phyloP scores from a whole-genome alignment of 2,329 filamentous ascomycete genomes.

The Microascus cirrosus region DNA sequence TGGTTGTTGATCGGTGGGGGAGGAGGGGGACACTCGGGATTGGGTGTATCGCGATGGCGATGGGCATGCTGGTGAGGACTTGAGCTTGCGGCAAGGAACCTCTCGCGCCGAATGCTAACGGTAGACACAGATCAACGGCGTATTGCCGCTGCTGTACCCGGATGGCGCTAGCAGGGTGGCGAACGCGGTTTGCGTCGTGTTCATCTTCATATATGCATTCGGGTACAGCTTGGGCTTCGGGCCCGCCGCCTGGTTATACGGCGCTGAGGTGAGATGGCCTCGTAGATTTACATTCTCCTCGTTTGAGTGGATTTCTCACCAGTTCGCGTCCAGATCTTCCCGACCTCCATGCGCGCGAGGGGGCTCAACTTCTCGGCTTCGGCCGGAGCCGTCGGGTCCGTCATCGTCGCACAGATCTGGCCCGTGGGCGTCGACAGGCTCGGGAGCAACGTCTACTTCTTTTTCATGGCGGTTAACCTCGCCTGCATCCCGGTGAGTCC shows the following conservation, averaged over 20 bases:
- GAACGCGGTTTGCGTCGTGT: conserved; percentile 39
- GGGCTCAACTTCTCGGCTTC: conserved; percentile 45
- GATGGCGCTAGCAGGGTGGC: conserved; percentile 32
- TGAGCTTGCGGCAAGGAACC: too few relatives aligned
- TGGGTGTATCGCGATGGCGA: conserved; percentile 39
- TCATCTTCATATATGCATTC: conserved; percentile 47
- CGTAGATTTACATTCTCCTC: not conserved
- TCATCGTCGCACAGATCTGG: conserved; percentile 43
- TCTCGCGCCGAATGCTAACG: not conserved
- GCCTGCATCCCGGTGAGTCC: conserved; percentile 29
- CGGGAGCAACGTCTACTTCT: conserved; percentile 42
- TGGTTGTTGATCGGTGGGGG: conserved; percentile 42
- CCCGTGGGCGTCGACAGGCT: conserved; percentile 38
- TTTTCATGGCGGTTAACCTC: conserved; percentile 43
- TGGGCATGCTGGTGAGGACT: conserved; percentile 36
- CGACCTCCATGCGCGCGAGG: conserved; percentile 42
- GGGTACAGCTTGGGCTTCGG: conserved; percentile 48
- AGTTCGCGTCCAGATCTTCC: conserved; percentile 34
- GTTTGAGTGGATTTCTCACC: not conserved
- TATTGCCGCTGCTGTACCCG: conserved; percentile 37
- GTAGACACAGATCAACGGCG: conserved; percentile 36
- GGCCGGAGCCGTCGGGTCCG: conserved; percentile 41
- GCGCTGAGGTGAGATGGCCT: conserved; percentile 32
- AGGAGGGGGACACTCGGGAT: conserved; percentile 34
- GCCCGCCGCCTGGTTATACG: conserved; percentile 46